These are phyloP conservation scores for Exophiala alcalophila DNA, from an alignment of 2,329 filamentous ascomycete species.

Conservation along the genomic window DNA sequence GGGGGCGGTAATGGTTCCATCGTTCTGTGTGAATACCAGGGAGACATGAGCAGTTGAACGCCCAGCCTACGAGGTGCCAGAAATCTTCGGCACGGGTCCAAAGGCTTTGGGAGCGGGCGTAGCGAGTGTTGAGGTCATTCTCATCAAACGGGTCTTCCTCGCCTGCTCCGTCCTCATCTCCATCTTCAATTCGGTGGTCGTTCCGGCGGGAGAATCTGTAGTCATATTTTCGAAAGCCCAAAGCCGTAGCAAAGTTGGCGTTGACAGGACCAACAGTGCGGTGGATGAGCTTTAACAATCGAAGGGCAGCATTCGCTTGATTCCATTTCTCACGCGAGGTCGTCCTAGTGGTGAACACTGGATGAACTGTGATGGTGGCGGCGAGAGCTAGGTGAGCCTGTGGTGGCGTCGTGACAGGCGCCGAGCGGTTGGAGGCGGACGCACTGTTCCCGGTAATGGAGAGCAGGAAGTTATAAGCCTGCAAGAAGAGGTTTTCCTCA, in stretches of 20 bases:
- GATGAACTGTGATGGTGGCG: constrained; percentile 80
- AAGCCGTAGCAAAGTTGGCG: constrained; percentile 67
- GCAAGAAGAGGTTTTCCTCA: constrained; percentile 69
- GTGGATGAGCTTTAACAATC: constrained; percentile 67
- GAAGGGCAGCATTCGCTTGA: constrained; percentile 64
- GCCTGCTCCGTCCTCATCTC: constrained; percentile 37
- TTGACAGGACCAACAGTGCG: constrained; percentile 66
- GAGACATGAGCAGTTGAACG: constrained; percentile 79
- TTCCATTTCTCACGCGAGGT: constrained; percentile 59
- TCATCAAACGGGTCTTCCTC: constrained; percentile 30
- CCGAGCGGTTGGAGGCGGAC: constrained; percentile 35
- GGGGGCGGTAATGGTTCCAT: constrained; percentile 78
- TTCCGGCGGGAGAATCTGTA: constrained; percentile 10
- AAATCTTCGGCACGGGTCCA: constrained; percentile 80
- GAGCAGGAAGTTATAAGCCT: constrained; percentile 63
- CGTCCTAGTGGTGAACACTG: constrained; percentile 70
- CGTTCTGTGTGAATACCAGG: constrained; percentile 51
- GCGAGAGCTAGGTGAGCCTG: constrained; percentile 72
- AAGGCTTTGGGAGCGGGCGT: constrained; percentile 64
- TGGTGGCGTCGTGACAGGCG: constrained; percentile 62
- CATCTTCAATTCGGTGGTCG: constrained; percentile 11
- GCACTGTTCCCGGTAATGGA: constrained; percentile 59
- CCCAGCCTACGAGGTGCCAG: constrained; percentile 87
- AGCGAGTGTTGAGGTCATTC: constrained; percentile 55
- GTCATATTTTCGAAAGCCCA: constrained; percentile 57